phyloP scores from a whole-genome alignment of 345 rosid species.

The Noccaea caerulescens region DNA sequence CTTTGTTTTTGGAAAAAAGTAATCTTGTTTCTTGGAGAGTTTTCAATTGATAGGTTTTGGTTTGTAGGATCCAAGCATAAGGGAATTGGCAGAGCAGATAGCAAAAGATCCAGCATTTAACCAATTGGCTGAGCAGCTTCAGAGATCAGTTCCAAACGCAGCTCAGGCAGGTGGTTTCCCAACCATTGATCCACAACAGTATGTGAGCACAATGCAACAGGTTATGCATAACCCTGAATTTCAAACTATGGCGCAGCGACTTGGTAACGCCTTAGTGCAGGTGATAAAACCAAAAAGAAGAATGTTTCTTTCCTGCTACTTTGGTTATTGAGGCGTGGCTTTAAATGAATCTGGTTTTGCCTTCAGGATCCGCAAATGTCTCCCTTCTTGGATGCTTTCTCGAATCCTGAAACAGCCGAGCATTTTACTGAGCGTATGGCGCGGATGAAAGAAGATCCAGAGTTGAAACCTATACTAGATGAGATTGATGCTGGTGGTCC shows the following conservation, averaged over 20 bases:
- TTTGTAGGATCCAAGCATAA: slow-evolving; percentile 87
- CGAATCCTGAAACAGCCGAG: slow-evolving; percentile 80
- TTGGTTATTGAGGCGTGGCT: background rate
- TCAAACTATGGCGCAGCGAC: slow-evolving; percentile 94
- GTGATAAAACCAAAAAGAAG: slow-evolving; percentile 38
- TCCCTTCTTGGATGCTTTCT: slow-evolving; percentile 77
- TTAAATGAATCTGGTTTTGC: slow-evolving; percentile 15
- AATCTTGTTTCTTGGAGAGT: background rate
- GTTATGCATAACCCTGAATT: slow-evolving; percentile 98
- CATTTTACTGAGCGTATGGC: slow-evolving; percentile 92
- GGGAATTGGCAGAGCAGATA: slow-evolving; percentile 90
- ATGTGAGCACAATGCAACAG: slow-evolving; percentile 84
- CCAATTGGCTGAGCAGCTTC: slow-evolving; percentile 96
- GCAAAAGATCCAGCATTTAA: slow-evolving; percentile 94
- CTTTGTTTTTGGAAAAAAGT: background rate
- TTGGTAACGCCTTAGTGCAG: slow-evolving; percentile 90
- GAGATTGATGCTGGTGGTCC: slow-evolving; percentile 95
- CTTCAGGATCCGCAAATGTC: slow-evolving; percentile 96
- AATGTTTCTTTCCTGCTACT: background rate
- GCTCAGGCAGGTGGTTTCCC: slow-evolving; percentile 60
- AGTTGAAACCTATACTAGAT: slow-evolving; percentile 82
- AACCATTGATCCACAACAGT: slow-evolving; percentile 75
- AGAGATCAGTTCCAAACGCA: slow-evolving; percentile 71
- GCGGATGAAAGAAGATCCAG: slow-evolving; percentile 79
- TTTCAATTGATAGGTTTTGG: slow-evolving; percentile 25